Evolutionary conservation across 306 rosid species (phyloP).

Genomic region (Medicago ruthenica): DNA sequence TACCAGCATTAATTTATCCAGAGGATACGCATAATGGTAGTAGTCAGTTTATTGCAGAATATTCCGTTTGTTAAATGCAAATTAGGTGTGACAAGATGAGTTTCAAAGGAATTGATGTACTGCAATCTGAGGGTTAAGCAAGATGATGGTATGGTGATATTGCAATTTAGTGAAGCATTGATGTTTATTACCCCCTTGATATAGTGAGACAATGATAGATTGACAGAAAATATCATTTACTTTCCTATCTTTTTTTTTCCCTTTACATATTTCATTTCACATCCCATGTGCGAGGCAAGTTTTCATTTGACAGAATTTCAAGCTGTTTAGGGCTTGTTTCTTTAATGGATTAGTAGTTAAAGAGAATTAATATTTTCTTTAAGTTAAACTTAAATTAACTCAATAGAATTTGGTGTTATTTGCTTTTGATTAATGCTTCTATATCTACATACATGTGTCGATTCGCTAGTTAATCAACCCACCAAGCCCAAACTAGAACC

Average conservation of each 20-base stretch:
- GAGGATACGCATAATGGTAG: slow-evolving; percentile 41
- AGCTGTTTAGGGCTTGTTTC: neutral
- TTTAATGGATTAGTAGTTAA: neutral
- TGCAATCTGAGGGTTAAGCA: neutral
- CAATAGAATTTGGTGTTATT: neutral
- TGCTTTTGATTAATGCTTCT: neutral
- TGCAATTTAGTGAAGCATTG: slow-evolving; percentile 8
- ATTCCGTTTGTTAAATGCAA: slow-evolving; percentile 25
- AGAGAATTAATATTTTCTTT: neutral
- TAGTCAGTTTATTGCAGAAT: slow-evolving; percentile 17
- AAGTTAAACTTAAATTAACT: neutral
- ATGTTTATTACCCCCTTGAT: neutral
- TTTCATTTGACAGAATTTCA: too few species aligned
- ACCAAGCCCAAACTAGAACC: too few species aligned
- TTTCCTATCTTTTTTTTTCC: neutral
- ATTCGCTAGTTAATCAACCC: too few species aligned
- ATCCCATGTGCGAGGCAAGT: neutral
- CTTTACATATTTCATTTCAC: neutral
- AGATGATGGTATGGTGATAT: neutral
- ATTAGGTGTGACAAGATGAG: slow-evolving; percentile 22
- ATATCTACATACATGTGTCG: neutral
- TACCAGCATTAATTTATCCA: slow-evolving; percentile 46
- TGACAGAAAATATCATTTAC: slow-evolving; percentile 1
- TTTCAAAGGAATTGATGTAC: slow-evolving; percentile 22
- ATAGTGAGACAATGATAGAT: neutral